Evolutionary conservation across 176 grass and related monocot genomes (phyloP).

Genomic region (Guadua angustifolia): DNA sequence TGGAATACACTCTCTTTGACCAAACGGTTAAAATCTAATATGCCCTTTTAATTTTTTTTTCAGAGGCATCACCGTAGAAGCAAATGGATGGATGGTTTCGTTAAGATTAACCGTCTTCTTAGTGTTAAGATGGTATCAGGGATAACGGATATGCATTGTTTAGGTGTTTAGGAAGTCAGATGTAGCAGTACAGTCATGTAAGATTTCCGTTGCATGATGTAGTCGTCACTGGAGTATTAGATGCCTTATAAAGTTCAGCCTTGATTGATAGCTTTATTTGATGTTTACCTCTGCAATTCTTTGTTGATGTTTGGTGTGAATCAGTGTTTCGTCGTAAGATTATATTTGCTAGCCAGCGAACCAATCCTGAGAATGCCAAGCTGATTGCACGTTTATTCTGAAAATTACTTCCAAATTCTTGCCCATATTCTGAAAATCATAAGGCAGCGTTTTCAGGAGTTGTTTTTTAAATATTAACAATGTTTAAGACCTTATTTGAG

Average conservation of each 20-base stretch:
- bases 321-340: too few species aligned
- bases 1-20: too few species aligned
- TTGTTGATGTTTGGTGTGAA: too few species aligned
- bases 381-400: too few species aligned
- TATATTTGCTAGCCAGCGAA: too few species aligned
- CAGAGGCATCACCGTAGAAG: constrained; percentile 24
- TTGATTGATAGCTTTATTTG: too few species aligned
- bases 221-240: background rate
- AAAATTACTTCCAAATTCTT: background rate
- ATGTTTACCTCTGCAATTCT: too few species aligned
- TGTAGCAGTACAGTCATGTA: background rate
- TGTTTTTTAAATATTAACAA: background rate
- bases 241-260: too few species aligned
- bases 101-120: background rate
- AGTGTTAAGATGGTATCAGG: background rate
- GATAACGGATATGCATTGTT: background rate
- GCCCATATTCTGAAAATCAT: background rate
- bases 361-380: too few species aligned
- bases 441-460: background rate
- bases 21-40: background rate
- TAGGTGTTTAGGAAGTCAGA: background rate
- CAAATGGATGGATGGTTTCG: background rate
- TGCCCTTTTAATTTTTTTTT: background rate
- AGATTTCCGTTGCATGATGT: background rate
- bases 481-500: too few species aligned